phyloP scores from a whole-genome alignment of 73 alveolate species.

The Paramecium sexaurelia region DNA sequence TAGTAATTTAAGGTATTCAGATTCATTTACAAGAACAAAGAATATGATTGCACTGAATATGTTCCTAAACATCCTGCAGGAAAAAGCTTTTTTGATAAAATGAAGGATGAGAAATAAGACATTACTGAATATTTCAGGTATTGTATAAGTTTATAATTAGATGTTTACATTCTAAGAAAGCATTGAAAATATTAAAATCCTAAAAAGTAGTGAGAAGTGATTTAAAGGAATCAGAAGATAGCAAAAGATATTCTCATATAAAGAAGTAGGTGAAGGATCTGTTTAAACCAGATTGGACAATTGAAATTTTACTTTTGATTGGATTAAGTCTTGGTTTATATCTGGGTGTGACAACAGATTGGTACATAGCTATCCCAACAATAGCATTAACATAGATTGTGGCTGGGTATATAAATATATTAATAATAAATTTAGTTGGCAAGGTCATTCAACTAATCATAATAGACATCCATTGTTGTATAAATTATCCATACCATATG shows the following conservation, averaged over 20 bases:
- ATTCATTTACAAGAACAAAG: conserved; percentile 54
- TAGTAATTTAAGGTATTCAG: neutral
- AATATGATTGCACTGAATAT: conserved; percentile 55
- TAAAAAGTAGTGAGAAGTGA: neutral
- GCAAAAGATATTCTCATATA: conserved; percentile 24
- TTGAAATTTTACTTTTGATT: conserved; percentile 6
- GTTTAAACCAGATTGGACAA: conserved; percentile 60
- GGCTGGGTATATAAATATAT: conserved; percentile 31
- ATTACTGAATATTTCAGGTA: conserved; percentile 64
- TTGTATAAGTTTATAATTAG: neutral
- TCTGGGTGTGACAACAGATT: conserved; percentile 52
- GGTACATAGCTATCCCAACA: conserved; percentile 38
- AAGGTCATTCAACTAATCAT: conserved; percentile 63
- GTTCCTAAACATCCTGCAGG: conserved; percentile 66
- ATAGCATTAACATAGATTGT: conserved; percentile 40
- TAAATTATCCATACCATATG: conserved; percentile 35
- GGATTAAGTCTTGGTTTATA: conserved; percentile 22
- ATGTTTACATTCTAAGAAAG: conserved; percentile 55
- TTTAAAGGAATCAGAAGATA: neutral
- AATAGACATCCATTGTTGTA: conserved; percentile 59
- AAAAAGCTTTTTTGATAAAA: conserved; percentile 51
- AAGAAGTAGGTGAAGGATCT: conserved; percentile 56
- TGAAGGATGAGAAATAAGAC: conserved; percentile 61
- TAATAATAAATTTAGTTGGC: conserved; percentile 17
- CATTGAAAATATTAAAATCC: conserved; percentile 59